Percentiles rank a stretch among this genome's conserved stretches.
Conservation (phyloP, 2,329 filamentous ascomycete genomes). For the Fusarium compactum region DNA sequence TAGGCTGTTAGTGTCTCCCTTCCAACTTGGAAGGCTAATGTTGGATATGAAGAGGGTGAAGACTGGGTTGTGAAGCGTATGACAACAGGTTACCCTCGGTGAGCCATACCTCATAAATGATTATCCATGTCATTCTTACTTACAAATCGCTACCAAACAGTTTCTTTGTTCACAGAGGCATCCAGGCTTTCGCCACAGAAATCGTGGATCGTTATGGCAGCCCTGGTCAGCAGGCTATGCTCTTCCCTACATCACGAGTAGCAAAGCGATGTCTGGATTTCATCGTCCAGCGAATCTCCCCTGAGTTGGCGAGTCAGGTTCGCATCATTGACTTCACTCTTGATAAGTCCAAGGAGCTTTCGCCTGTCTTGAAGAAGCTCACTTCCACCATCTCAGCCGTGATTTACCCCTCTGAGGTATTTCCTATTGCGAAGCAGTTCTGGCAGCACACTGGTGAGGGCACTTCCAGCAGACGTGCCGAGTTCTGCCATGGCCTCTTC, state of each 20-base stretch:
- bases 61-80: slow-evolving; percentile 86
- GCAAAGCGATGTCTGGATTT: slow-evolving; percentile 83
- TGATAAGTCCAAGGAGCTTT: slow-evolving; percentile 63
- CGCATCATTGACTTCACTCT: slow-evolving; percentile 73
- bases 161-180: slow-evolving; percentile 91
- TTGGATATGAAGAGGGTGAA: slow-evolving; percentile 94
- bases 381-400: slow-evolving; percentile 75
- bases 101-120: slow-evolving; percentile 37
- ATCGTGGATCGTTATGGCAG: slow-evolving; percentile 74
- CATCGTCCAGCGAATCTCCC: slow-evolving; percentile 69
- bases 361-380: slow-evolving; percentile 65
- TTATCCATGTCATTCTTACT: slow-evolving; percentile 4
- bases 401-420: slow-evolving; percentile 75
- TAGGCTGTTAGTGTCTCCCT: slow-evolving; percentile 96
- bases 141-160: slow-evolving; percentile 59
- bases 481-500: slow-evolving; percentile 85
- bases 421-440: slow-evolving; percentile 85
- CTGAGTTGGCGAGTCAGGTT: slow-evolving; percentile 62
- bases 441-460: slow-evolving; percentile 98
- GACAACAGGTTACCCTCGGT: slow-evolving; percentile 92
- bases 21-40: slow-evolving; percentile 90
- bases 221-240: slow-evolving; percentile 76
- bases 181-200: slow-evolving; percentile 77
- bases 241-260: slow-evolving; percentile 80
- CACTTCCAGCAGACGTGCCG: slow-evolving; percentile 88